Evolutionary conservation across 306 rosid genomes (phyloP).

Genomic region (Bauhinia variegata): DNA sequence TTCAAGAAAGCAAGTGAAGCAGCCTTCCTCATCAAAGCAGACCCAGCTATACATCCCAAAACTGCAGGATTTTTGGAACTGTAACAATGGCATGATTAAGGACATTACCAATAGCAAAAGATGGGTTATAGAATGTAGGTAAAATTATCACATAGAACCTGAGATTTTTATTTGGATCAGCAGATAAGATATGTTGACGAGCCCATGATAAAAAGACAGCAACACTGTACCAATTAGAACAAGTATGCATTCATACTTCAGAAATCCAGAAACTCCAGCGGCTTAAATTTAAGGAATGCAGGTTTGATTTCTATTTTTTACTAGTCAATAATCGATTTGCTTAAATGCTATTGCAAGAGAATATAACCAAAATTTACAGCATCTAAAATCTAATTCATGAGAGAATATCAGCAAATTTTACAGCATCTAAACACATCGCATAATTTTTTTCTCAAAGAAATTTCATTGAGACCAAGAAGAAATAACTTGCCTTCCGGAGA

Average conservation of each 20-base stretch:
- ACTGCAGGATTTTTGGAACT: constrained; percentile 70
- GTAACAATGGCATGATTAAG: constrained; percentile 29
- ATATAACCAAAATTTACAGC: too few relatives aligned
- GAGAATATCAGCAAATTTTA: too few relatives aligned
- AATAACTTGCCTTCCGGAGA: constrained; percentile 87
- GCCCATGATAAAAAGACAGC: constrained; percentile 92
- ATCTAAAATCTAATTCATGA: too few relatives aligned
- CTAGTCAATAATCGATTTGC: constrained; percentile 3
- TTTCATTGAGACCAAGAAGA: constrained; percentile 4
- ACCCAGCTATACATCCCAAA: constrained; percentile 85
- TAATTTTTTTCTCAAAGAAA: background rate
- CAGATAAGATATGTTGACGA: constrained; percentile 38
- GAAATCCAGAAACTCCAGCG: constrained; percentile 5
- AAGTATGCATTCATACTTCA: background rate
- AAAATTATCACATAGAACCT: constrained; percentile 46
- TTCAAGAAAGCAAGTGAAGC: constrained; percentile 77
- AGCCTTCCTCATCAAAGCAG: constrained; percentile 82
- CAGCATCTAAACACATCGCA: too few relatives aligned
- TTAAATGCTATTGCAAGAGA: background rate
- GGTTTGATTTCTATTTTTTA: constrained; percentile 27
- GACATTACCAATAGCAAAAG: constrained; percentile 20
- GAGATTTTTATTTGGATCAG: constrained; percentile 41
- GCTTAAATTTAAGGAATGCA: background rate
- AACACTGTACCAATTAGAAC: constrained; percentile 54
- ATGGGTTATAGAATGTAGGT: constrained; percentile 4